Conservation (phyloP, 768 basidiomycete genomes). For the Lyophyllum shimeji region DNA sequence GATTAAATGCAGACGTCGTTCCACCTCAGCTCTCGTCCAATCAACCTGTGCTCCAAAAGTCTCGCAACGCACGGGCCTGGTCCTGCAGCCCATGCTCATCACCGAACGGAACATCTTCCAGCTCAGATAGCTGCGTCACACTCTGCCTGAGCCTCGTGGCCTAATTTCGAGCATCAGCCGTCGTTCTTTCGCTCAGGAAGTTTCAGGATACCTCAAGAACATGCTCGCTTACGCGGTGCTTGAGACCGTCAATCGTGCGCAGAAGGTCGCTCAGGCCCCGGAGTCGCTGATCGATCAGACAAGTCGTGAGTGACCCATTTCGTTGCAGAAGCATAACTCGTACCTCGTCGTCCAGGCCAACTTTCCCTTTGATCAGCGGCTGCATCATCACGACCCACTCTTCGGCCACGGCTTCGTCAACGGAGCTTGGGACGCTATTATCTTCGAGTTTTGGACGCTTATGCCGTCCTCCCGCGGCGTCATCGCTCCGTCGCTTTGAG, state of each 20-base stretch:
- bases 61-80: slow-evolving; percentile 2
- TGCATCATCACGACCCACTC: slow-evolving; percentile 8
- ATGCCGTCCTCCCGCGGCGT: background rate
- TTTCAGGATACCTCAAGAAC: slow-evolving; percentile 4
- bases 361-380: slow-evolving; percentile 11
- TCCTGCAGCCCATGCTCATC: slow-evolving; percentile 10
- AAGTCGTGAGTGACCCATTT: background rate
- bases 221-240: background rate
- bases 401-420: background rate
- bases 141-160: slow-evolving; percentile 4
- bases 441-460: background rate
- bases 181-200: background rate
- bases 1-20: background rate
- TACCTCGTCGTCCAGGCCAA: background rate
- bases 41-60: background rate
- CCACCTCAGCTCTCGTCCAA: background rate
- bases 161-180: background rate
- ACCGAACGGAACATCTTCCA: slow-evolving; percentile 12
- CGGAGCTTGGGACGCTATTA: background rate
- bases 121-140: slow-evolving; percentile 6
- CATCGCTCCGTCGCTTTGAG: background rate
- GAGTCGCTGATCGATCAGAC: background rate
- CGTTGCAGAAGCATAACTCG: background rate
- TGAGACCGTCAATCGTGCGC: slow-evolving; percentile 1
- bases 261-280: slow-evolving; percentile 5